Evolutionary conservation across 345 rosid species (phyloP).

Genomic region (Hibiscus syriacus): DNA sequence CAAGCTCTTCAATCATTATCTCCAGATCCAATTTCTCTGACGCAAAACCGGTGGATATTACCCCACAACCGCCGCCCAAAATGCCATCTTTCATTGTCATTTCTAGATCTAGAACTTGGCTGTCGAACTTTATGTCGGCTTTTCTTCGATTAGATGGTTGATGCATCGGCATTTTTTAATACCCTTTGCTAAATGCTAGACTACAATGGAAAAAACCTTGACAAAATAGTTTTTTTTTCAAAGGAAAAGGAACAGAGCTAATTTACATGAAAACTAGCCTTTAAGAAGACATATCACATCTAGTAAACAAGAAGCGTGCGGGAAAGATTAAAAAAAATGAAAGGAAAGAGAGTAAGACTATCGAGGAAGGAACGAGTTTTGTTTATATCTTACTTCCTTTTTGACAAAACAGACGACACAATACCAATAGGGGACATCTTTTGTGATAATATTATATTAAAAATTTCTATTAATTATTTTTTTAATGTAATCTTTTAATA

Average conservation of each 20-base stretch:
- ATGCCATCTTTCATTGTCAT: constrained; percentile 26
- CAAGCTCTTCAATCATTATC: constrained; percentile 57
- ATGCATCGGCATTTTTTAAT: constrained; percentile 46
- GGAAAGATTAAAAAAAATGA: constrained; percentile 15
- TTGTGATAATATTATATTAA: no score
- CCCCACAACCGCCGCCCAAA: constrained; percentile 48
- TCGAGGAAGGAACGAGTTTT: neutral
- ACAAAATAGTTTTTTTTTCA: neutral
- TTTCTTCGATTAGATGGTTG: constrained; percentile 29
- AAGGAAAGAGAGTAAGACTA: neutral
- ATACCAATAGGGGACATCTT: constrained; percentile 18
- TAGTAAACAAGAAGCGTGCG: constrained; percentile 11
- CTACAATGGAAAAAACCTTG: neutral
- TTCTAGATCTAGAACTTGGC: neutral
- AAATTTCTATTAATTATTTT: no score
- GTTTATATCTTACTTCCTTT: constrained; percentile 5
- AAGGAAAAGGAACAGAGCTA: no score
- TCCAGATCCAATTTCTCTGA: constrained; percentile 55
- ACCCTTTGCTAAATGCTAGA: neutral
- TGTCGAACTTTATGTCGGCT: constrained; percentile 22
- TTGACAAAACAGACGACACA: constrained; percentile 21
- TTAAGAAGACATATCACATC: constrained; percentile 5
- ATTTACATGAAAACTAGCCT: neutral
- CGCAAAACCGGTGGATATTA: constrained; percentile 15
- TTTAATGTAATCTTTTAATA: no score